These are phyloP conservation scores for Alliaria petiolata DNA, from an alignment of 345 rosid species.

Conservation along the genomic window DNA sequence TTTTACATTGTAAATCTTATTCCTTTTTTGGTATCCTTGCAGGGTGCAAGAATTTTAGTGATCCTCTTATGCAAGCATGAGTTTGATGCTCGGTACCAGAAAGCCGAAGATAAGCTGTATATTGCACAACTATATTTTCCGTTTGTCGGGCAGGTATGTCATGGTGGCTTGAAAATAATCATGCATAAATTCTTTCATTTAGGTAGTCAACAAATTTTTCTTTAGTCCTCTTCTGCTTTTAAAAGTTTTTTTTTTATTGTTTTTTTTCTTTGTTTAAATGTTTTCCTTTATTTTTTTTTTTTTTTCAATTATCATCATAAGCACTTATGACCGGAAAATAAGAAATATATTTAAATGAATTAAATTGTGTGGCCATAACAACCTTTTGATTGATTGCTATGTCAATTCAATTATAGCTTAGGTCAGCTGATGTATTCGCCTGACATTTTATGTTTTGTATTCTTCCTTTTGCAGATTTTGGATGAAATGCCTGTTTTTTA, in stretches of 20 bases:
- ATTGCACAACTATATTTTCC: conserved; percentile 95
- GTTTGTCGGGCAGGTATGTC: conserved; percentile 82
- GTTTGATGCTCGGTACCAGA: conserved; percentile 95
- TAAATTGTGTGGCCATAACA: background rate
- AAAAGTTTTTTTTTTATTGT: no score
- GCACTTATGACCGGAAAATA: background rate
- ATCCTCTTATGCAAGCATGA: conserved; percentile 94
- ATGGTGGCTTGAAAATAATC: background rate
- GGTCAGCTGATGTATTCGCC: background rate
- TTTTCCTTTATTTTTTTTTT: no score
- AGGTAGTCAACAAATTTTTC: background rate
- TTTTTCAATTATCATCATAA: no score
- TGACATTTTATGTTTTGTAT: conserved; percentile 20
- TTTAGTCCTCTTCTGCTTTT: background rate
- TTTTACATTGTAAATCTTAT: conserved; percentile 30
- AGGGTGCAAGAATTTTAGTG: conserved; percentile 96
- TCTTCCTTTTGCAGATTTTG: conserved; percentile 66
- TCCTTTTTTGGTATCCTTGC: conserved; percentile 28
- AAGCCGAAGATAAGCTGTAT: conserved; percentile 94
- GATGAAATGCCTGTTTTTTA: conserved; percentile 99
- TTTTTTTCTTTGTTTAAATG: no score
- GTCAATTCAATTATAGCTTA: background rate
- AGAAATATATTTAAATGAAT: background rate
- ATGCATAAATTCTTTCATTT: conserved; percentile 2
- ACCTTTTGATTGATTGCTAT: background rate